Evolutionary conservation across 2,329 filamentous ascomycete species (phyloP).

Genomic region (Talaromyces albobiverticillius): DNA sequence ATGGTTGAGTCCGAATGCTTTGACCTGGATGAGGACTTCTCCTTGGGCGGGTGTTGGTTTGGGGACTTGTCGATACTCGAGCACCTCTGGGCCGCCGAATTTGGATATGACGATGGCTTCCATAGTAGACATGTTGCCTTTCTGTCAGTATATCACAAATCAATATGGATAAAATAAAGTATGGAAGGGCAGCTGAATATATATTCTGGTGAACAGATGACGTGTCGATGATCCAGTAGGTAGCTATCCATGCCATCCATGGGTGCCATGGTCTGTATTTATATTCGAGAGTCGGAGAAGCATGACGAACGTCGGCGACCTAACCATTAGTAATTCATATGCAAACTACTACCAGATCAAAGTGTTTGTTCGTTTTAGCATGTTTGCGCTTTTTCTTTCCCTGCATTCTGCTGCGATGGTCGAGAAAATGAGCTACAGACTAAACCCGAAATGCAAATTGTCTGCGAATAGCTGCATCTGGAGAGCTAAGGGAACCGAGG

Average conservation of each 20-base stretch:
- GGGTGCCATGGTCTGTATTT: background rate
- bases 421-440: background rate
- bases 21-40: conserved; percentile 20
- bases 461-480: too few species aligned
- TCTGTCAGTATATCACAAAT: background rate
- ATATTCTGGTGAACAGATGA: background rate
- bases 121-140: background rate
- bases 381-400: background rate
- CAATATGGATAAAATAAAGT: background rate
- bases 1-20: conserved; percentile 46
- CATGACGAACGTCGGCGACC: background rate
- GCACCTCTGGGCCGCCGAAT: conserved; percentile 3
- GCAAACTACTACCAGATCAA: background rate
- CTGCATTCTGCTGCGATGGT: background rate
- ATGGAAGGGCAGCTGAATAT: background rate
- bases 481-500: too few species aligned
- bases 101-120: conserved; percentile 4
- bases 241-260: background rate
- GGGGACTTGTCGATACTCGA: background rate
- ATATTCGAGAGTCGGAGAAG: background rate
- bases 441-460: too few species aligned
- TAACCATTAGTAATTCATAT: background rate
- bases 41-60: background rate
- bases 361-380: background rate
- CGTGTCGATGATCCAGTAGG: background rate